Conservation (phyloP, 2,329 filamentous ascomycete genomes). For the Epichloe gansuensis region DNA sequence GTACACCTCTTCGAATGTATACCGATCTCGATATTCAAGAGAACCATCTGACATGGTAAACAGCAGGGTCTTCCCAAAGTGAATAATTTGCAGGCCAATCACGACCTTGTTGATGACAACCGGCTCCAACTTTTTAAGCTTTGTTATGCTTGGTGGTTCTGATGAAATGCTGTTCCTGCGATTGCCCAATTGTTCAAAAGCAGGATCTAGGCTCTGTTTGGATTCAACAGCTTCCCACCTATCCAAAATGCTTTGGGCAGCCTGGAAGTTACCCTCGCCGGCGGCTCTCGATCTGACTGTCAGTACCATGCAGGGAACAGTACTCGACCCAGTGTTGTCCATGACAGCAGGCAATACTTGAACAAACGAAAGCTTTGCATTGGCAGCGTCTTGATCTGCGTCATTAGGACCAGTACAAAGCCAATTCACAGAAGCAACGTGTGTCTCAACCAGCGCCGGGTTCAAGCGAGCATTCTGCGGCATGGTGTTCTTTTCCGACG, state of each 20-base stretch:
- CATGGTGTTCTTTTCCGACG: slow-evolving; percentile 41
- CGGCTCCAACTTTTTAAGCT: slow-evolving; percentile 54
- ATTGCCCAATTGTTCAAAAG: slow-evolving; percentile 61
- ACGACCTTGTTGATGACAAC: slow-evolving; percentile 60
- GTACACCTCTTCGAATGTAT: slow-evolving; percentile 57
- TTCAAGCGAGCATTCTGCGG: slow-evolving; percentile 35
- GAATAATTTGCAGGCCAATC: slow-evolving; percentile 54
- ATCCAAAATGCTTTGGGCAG: slow-evolving; percentile 62
- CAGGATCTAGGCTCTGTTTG: slow-evolving; percentile 55
- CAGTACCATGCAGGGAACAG: slow-evolving; percentile 50
- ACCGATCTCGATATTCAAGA: slow-evolving; percentile 67
- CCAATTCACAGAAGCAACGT: slow-evolving; percentile 47
- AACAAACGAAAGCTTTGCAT: slow-evolving; percentile 59
- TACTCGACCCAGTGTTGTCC: slow-evolving; percentile 45
- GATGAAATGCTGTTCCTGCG: slow-evolving; percentile 42
- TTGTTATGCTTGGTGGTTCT: slow-evolving; percentile 20
- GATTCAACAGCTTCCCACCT: slow-evolving; percentile 71
- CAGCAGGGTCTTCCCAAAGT: slow-evolving; percentile 59
- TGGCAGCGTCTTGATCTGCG: slow-evolving; percentile 33
- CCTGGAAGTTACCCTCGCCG: slow-evolving; percentile 44
- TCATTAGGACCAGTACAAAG: slow-evolving; percentile 34
- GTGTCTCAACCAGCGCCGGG: slow-evolving; percentile 41
- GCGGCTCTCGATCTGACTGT: slow-evolving; percentile 56
- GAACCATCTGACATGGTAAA: slow-evolving; percentile 71
- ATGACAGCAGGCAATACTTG: slow-evolving; percentile 58